Evolutionary conservation across 1,139 yeast species (phyloP).

Genomic region (Candida neerlandica): DNA sequence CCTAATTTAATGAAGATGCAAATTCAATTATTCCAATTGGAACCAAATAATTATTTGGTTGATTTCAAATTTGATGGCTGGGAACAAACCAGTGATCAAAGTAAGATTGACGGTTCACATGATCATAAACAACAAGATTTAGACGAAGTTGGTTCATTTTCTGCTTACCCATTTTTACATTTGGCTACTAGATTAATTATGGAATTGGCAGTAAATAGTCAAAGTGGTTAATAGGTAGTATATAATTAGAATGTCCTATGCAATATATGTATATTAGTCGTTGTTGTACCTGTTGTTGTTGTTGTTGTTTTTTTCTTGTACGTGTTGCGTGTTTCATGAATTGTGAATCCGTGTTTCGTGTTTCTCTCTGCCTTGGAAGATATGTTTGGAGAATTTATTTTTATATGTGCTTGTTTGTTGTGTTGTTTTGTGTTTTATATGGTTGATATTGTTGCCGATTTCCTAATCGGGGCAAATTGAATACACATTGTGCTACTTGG

Average conservation of each 20-base stretch:
- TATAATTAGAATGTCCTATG: background rate
- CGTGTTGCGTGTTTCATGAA: too few relatives aligned
- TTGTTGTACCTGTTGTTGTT: too few relatives aligned
- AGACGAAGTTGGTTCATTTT: slow-evolving; percentile 80
- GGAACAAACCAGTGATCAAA: slow-evolving; percentile 44
- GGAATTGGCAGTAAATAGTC: slow-evolving; percentile 89
- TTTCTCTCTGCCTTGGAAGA: too few relatives aligned
- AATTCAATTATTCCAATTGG: slow-evolving; percentile 92
- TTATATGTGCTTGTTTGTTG: background rate
- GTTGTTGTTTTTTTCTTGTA: too few relatives aligned
- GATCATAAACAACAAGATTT: slow-evolving; percentile 36
- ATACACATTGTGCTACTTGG: slow-evolving; percentile 1
- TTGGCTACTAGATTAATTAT: slow-evolving; percentile 88
- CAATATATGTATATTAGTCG: background rate
- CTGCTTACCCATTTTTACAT: slow-evolving; percentile 94
- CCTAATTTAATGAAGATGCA: slow-evolving; percentile 85
- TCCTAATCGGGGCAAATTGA: slow-evolving; percentile 7
- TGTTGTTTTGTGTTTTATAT: background rate
- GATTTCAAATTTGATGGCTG: slow-evolving; percentile 98
- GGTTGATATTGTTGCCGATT: background rate
- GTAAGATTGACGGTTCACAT: background rate
- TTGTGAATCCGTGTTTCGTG: too few relatives aligned
- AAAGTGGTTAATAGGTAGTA: slow-evolving; percentile 16
- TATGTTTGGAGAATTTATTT: background rate
- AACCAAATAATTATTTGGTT: slow-evolving; percentile 92